These are phyloP conservation scores for Diospyros kaki DNA, from an alignment of 148 eudicot species.

Conservation along the genomic window DNA sequence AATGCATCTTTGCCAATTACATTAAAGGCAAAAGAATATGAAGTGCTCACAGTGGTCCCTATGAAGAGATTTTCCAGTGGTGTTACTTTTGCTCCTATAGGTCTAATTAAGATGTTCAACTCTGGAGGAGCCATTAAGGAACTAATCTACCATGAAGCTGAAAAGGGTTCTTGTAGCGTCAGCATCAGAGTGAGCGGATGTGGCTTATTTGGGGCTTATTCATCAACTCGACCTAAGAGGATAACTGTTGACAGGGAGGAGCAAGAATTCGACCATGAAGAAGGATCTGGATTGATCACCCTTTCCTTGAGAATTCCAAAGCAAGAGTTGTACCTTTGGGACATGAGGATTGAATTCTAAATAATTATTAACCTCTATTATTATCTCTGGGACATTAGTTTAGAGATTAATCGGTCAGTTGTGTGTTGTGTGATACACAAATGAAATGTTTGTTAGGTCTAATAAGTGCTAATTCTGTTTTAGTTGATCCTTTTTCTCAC, in stretches of 20 bases:
- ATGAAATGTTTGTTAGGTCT: background rate
- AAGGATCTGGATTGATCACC: slow-evolving; percentile 48
- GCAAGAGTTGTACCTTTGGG: slow-evolving; percentile 56
- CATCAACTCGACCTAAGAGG: slow-evolving; percentile 52
- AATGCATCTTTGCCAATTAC: slow-evolving; percentile 55
- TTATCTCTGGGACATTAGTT: no score
- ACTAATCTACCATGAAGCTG: slow-evolving; percentile 41
- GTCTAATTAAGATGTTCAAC: slow-evolving; percentile 70
- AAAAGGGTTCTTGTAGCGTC: slow-evolving; percentile 24
- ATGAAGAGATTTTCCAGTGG: slow-evolving; percentile 48
- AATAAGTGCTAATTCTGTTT: no score
- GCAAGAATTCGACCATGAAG: slow-evolving; percentile 40
- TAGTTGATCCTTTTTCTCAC: no score
- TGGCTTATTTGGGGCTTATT: slow-evolving; percentile 71
- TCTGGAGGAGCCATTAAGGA: slow-evolving; percentile 77
- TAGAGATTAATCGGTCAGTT: background rate
- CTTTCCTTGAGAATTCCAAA: slow-evolving; percentile 44
- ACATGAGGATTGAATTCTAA: slow-evolving; percentile 42
- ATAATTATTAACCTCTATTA: background rate
- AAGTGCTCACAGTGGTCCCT: slow-evolving; percentile 75
- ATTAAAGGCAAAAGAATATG: slow-evolving; percentile 59
- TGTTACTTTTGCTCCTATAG: slow-evolving; percentile 60
- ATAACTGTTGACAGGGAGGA: slow-evolving; percentile 47
- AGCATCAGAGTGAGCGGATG: slow-evolving; percentile 55
- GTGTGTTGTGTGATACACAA: background rate